Base-by-base conservation (phyloP, 2,329 filamentous ascomycete species). In the Helminthosporium solani region DNA sequence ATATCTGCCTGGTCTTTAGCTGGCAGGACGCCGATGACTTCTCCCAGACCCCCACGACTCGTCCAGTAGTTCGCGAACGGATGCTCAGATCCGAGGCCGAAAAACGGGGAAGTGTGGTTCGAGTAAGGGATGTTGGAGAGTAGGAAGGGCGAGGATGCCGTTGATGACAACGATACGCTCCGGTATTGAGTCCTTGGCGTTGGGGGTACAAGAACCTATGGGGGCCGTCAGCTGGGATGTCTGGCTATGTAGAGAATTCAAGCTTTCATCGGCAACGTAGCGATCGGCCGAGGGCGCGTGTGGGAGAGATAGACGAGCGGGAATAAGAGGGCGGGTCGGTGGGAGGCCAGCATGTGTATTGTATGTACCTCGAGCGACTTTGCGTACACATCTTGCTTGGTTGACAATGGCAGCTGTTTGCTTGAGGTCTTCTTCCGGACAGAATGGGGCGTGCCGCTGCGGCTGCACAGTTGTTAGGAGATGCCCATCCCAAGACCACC, bases 31-130 rank as follows among this genome's bases (percentile, higher is more conserved):
- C 81, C 83, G 34, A 90, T 83, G 6, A 90, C 86, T 68, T 92
- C 88, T 7, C 82, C 76, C 15, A 92, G 72, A 0, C 87, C 87
- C 38, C 88, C 87, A 50, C 85, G 80, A 60, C 85, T 88, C 2
- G 87, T 91, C 88, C 88, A 92, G 68, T 91, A 91, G 63, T 91
- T 91, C 60, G 86, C 84, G 63, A 90, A 90, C 0, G 86, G 87
- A 62, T 90, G 86, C 62, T 89, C 85, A 0, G 85, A 84, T 12
- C 86, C 87, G 52, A 90, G 83, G n/a, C 87, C 87, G 63, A 91
- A 91, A 44, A 90, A 85, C 54, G 88, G 89, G 44, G 85, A 88
- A 6, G 83, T 83, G 8, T 85, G 81, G 33, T 81, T 77, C 0
- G 86, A 86, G 62, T 86, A 87, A 0, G 87, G 85, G 2, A 90